Percentiles rank a stretch among this genome's conserved stretches.
These are phyloP conservation scores for Calycina marina DNA, from an alignment of 2,329 filamentous ascomycete genomes.

Conservation along the genomic window DNA sequence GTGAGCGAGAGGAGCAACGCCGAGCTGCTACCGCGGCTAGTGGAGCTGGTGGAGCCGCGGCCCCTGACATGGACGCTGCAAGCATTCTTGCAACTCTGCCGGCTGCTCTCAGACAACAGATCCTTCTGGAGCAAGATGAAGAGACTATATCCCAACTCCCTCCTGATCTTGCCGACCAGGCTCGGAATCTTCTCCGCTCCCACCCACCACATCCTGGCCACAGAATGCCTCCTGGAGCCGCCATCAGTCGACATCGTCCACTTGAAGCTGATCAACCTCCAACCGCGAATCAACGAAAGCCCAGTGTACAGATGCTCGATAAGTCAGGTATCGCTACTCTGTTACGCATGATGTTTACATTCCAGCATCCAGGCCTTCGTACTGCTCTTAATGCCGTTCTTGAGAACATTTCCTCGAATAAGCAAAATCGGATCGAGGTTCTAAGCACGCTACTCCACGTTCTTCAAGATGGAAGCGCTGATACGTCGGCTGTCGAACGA, in stretches of 20 bases:
- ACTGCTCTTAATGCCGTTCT: slow-evolving; percentile 76
- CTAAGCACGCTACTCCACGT: slow-evolving; percentile 87
- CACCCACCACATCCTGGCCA: slow-evolving; percentile 16
- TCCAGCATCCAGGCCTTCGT: slow-evolving; percentile 76
- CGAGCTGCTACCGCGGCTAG: slow-evolving; percentile 41
- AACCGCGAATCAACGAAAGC: no score
- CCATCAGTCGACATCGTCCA: background rate
- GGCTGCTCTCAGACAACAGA: slow-evolving; percentile 67
- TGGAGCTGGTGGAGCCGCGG: slow-evolving; percentile 33
- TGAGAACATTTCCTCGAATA: slow-evolving; percentile 84
- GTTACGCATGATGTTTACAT: slow-evolving; percentile 95
- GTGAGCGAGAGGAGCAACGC: slow-evolving; percentile 69
- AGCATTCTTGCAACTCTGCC: slow-evolving; percentile 87
- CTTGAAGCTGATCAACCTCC: slow-evolving; percentile 39
- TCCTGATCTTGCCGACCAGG: slow-evolving; percentile 74
- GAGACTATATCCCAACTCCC: slow-evolving; percentile 74
- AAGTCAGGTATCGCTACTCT: slow-evolving; percentile 93
- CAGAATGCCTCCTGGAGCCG: slow-evolving; percentile 26
- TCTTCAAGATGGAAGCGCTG: slow-evolving; percentile 85
- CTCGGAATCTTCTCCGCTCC: slow-evolving; percentile 49
- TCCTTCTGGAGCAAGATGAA: slow-evolving; percentile 83
- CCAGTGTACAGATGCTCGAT: slow-evolving; percentile 91
- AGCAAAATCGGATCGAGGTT: slow-evolving; percentile 89
- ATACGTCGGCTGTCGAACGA: slow-evolving; percentile 84
- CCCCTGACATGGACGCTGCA: slow-evolving; percentile 70